Conservation (phyloP, 1,284 basidiomycete genomes). For the Boletellus deceptivus region DNA sequence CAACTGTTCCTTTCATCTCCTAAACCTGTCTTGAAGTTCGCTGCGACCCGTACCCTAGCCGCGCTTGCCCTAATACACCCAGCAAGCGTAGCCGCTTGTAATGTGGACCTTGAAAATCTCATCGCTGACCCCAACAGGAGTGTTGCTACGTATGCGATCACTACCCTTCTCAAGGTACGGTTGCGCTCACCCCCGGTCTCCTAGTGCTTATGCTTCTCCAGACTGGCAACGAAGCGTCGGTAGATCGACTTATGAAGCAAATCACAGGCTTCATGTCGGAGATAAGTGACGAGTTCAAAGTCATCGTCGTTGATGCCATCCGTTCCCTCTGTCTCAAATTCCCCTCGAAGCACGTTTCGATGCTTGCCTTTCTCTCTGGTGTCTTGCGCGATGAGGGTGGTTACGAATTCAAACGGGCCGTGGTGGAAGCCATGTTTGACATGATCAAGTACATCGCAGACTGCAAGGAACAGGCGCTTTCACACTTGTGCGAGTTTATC, state of each 20-base stretch:
- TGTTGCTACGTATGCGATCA: slow-evolving; percentile 98
- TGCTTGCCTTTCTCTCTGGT: slow-evolving; percentile 93
- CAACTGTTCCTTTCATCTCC: slow-evolving; percentile 93
- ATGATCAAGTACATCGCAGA: slow-evolving; percentile 99
- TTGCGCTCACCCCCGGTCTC: neutral
- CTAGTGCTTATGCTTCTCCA: slow-evolving; percentile 21
- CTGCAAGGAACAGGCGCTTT: slow-evolving; percentile 94
- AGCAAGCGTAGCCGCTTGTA: slow-evolving; percentile 86
- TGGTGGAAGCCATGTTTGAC: slow-evolving; percentile 99
- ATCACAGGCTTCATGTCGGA: slow-evolving; percentile 99
- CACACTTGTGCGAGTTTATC: slow-evolving; percentile 99
- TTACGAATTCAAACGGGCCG: slow-evolving; percentile 98
- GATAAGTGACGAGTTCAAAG: slow-evolving; percentile 99
- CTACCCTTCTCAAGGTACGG: slow-evolving; percentile 89
- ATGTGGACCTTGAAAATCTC: slow-evolving; percentile 96
- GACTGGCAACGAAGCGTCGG: slow-evolving; percentile 99
- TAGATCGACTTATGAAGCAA: slow-evolving; percentile 99
- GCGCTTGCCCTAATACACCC: slow-evolving; percentile 84
- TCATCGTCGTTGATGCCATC: slow-evolving; percentile 98
- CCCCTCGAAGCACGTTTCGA: slow-evolving; percentile 92
- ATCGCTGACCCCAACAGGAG: slow-evolving; percentile 96
- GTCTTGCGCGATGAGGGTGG: slow-evolving; percentile 96
- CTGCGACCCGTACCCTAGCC: slow-evolving; percentile 94
- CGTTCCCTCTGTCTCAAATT: slow-evolving; percentile 99
- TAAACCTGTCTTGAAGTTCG: slow-evolving; percentile 94